Evolutionary conservation across 768 basidiomycete genomes (phyloP), one percentile per base, ranked within the genome.

Genomic region (Rhodotorula paludigena): DNA sequence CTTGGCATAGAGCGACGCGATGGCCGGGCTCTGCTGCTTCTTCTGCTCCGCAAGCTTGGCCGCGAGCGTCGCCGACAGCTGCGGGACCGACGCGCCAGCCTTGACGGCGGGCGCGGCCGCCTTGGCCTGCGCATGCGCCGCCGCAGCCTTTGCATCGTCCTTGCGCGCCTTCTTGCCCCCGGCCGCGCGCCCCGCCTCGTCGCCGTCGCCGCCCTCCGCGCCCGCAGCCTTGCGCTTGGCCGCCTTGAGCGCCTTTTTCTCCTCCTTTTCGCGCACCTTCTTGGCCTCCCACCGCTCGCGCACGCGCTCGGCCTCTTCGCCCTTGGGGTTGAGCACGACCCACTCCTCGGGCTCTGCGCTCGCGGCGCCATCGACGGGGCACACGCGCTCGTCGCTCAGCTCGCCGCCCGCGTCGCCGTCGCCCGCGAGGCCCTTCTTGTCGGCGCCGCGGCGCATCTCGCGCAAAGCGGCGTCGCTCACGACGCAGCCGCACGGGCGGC

Each of bases 401-500:
- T n/a, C n/a, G n/a, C n/a, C n/a, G n/a, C 78, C 74, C 63, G 60
- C 69, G n/a, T 64, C 64, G 66, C 38, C 72, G 56, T 63, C 49
- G 20, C 15, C 66, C 28, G 23, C 6, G 16, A 42, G 20, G 42
- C 38, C 60, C 57, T 48, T 61, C 72, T 76, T 67, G 56, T 64
- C 49, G 54, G 55, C 73, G 38, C 51, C 33, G 30, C 62, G 45
- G 78, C 68, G 63, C 74, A 91, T 82, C 5, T 87, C 86, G 64
- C 85, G 86, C 48, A 97, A 81, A 5, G 88, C 90, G 0, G 87
- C 87, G 66, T 89, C 88, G 8, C 90, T 88, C 80, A 97, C 90
- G 39, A 92, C 90, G 77, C 91, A 93, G 23, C 92, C 92, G 74
- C 94, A 98, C 0, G 86, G 80, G 21, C 83, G 81, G 72, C 97